Conservation (phyloP, 75 land plant species). For the Chamaecyparis obtusa region DNA sequence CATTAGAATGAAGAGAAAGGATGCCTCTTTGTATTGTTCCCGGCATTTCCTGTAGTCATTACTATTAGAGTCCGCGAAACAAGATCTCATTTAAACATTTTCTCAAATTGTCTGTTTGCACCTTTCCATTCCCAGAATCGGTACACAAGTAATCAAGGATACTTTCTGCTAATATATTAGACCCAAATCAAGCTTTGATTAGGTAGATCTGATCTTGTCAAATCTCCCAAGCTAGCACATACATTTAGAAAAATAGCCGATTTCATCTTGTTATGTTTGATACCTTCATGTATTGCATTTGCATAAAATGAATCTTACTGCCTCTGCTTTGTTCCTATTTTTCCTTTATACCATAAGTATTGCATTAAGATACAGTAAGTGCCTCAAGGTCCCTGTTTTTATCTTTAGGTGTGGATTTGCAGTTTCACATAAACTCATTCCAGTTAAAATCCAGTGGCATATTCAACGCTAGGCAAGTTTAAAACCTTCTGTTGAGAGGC, state of each 20-base stretch:
- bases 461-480: too few relatives aligned
- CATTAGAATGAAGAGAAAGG: background rate
- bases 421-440: too few relatives aligned
- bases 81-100: conserved; percentile 43
- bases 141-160: conserved; percentile 37
- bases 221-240: conserved; percentile 28
- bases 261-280: conserved; percentile 19
- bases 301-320: conserved; percentile 23
- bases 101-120: conserved; percentile 35
- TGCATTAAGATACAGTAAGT: conserved; percentile 29
- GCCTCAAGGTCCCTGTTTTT: background rate
- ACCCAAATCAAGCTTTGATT: conserved; percentile 22
- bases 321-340: conserved; percentile 24
- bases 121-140: conserved; percentile 16
- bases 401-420: too few relatives aligned
- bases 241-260: conserved; percentile 17
- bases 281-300: conserved; percentile 33
- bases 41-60: background rate
- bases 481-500: too few relatives aligned
- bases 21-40: background rate
- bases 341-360: conserved; percentile 28
- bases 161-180: conserved; percentile 17
- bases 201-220: conserved; percentile 31
- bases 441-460: too few relatives aligned
- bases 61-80: conserved; percentile 56